Evolutionary conservation across 169 alveolate species (phyloP), one percentile per base, ranked within the genome.

Genomic region (Cryptosporidium sp.): DNA sequence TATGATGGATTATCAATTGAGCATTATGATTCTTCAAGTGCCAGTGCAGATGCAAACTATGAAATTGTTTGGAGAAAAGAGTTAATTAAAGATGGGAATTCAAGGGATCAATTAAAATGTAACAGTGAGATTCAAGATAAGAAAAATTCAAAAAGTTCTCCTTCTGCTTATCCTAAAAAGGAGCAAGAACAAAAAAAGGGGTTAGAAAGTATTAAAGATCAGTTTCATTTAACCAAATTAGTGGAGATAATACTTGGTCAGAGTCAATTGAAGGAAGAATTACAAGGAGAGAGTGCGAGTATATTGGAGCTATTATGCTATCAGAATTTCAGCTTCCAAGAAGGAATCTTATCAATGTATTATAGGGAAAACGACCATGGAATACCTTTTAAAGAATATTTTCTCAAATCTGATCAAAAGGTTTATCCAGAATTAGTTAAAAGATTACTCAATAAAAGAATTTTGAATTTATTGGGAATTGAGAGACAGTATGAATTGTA

Each of bases 401-500:
- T 73, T 73, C 6, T 0, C 1, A 51, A 65, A 29, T 31, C 6
- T 6, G 86, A 73, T 9, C 21, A 31, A 33, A 59, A 58, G 4
- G 12, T 16, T 12, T 7, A 35, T 37, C 16, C 41, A 9, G 52
- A 35, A 7, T 59, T 73, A 33, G 26, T 73, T 26, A 41, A 73
- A 18, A 29, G n/a, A 10, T 33, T 73, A 5, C n/a, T 50, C 1
- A 35, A 37, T 29, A 29, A 16, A 18, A 18, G 33, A 26, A 37
- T 33, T 18, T 23, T 73, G 41, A 37, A 52, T 18, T 21, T 37
- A 29, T 33, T 73, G 45, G 86, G 70, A 3, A 51, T 73, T 58
- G 86, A 73, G 31, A 73, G 58, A n/a, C 71, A 70, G 16, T 73
- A 73, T 37, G 71, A 73, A 21, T 39, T 73, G n/a, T 35, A 37